Evolutionary conservation across 176 grass and related monocot genomes (phyloP), one percentile per base, ranked within the genome.

Genomic region (Oryza brachyantha): DNA sequence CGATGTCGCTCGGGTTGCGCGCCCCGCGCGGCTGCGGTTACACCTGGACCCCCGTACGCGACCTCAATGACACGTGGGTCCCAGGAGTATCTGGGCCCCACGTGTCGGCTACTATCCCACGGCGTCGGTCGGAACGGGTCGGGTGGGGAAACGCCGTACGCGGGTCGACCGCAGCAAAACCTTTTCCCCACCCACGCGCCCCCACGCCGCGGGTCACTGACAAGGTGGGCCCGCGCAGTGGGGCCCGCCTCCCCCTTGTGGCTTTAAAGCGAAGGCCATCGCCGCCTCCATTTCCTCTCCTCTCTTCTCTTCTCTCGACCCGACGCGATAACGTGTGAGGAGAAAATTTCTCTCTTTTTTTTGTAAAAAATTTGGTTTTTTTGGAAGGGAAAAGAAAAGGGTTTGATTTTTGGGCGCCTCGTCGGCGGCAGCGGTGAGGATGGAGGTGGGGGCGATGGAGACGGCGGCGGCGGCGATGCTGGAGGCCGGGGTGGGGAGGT

Each of bases 381-480:
- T 2, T 5, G 41, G 0, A 36, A 36, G 35, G 31, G 35, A 36
- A 36, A 36, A 32, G 1, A 32, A 32, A 2, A 2, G 2, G 35
- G 52, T 50, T 65, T 10, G 60, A 9, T 25, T 29, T 46, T 0
- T 13, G 4, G 3, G 29, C 5, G n/a, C n/a, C n/a, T n/a, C n/a
- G n/a, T 21, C 21, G 42, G 6, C 13, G 64, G 5, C 17, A 22
- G 25, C 14, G 45, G 32, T 32, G 31, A 32, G 31, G 31, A 32
- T 32, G 19, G 57, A 0, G 27, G 2, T 1, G 7, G 3, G 5
- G 21, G 2, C 2, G 52, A 89, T 89, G 87, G 87, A 89, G 36
- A 70, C 77, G n/a, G 86, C 75, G 5, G 77, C 86, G 13, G 75
- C 82, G 57, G 83, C 77, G 77, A 89, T 89, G 87, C 77, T 89